A percentile compares a stretch with the other conserved stretches of the same genome.
phyloP scores from a whole-genome alignment of 768 basidiomycete species.

The Phaeolepiota aurea region DNA sequence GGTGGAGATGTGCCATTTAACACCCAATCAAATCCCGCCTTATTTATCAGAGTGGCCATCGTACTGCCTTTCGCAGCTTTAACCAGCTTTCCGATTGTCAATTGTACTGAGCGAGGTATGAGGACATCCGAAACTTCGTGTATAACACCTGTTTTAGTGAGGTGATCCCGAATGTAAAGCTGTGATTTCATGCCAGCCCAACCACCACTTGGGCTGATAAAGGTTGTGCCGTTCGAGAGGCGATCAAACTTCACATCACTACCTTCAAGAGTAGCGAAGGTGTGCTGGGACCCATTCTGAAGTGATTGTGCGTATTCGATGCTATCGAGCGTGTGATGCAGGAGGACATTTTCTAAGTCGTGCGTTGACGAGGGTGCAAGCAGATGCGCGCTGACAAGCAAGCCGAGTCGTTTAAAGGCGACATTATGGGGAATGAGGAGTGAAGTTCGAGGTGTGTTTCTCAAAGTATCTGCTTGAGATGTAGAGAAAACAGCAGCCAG shows the following conservation, averaged over 20 bases:
- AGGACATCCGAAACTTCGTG: constrained; percentile 82
- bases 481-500: constrained; percentile 87
- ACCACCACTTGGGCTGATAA: constrained; percentile 64
- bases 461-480: constrained; percentile 63
- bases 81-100: constrained; percentile 86
- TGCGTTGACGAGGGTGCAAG: constrained; percentile 68
- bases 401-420: constrained; percentile 84
- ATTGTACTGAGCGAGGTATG: constrained; percentile 79
- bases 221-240: constrained; percentile 38
- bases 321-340: constrained; percentile 77
- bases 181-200: constrained; percentile 65
- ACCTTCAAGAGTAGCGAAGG: constrained; percentile 79
- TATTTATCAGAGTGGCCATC: constrained; percentile 77
- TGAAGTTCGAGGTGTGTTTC: constrained; percentile 60
- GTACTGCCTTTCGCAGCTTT: constrained; percentile 83
- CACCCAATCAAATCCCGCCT: constrained; percentile 87
- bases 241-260: constrained; percentile 69
- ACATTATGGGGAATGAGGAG: constrained; percentile 82
- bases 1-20: constrained; percentile 79
- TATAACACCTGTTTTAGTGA: constrained; percentile 86
- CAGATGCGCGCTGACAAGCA: constrained; percentile 80
- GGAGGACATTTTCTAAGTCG: constrained; percentile 76
- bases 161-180: constrained; percentile 50
- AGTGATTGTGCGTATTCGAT: constrained; percentile 66
- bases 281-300: constrained; percentile 56